These are phyloP conservation scores for Phaseolus lunatus DNA, from an alignment of 306 rosid genomes.

Conservation along the genomic window DNA sequence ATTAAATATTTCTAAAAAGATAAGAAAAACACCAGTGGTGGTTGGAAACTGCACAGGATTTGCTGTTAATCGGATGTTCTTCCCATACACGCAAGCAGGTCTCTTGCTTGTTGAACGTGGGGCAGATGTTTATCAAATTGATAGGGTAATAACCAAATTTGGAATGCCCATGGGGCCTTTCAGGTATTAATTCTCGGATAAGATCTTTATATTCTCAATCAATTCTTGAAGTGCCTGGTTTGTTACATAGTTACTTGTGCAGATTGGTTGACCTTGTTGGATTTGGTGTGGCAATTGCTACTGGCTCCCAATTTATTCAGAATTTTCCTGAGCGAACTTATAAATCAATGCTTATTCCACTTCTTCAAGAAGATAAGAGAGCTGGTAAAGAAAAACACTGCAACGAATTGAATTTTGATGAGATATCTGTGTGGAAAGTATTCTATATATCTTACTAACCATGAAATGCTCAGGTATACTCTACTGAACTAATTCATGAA, in stretches of 20 bases:
- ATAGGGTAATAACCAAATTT: conserved; percentile 66
- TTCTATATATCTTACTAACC: background rate
- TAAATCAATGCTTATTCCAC: conserved; percentile 84
- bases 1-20: conserved; percentile 82
- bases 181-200: conserved; percentile 62
- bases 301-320: conserved; percentile 65
- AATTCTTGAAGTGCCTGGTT: conserved; percentile 39
- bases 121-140: conserved; percentile 82
- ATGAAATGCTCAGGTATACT: background rate
- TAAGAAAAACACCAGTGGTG: conserved; percentile 93
- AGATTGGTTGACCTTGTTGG: conserved; percentile 94
- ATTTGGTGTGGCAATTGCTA: conserved; percentile 86
- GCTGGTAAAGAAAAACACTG: conserved; percentile 62
- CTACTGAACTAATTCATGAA: conserved; percentile 10
- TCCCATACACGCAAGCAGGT: conserved; percentile 89
- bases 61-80: conserved; percentile 94
- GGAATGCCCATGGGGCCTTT: conserved; percentile 99
- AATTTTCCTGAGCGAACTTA: conserved; percentile 82
- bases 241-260: conserved; percentile 41
- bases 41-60: conserved; percentile 99
- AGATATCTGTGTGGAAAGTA: conserved; percentile 25
- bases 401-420: conserved; percentile 29
- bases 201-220: conserved; percentile 6
- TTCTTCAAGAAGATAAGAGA: conserved; percentile 90
- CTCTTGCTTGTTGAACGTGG: conserved; percentile 88